A percentile compares a stretch with the other conserved stretches of the same genome.
These are phyloP conservation scores for Rhizopus delemar DNA, from an alignment of 371 early-diverging fungal genomes.

Conservation along the genomic window DNA sequence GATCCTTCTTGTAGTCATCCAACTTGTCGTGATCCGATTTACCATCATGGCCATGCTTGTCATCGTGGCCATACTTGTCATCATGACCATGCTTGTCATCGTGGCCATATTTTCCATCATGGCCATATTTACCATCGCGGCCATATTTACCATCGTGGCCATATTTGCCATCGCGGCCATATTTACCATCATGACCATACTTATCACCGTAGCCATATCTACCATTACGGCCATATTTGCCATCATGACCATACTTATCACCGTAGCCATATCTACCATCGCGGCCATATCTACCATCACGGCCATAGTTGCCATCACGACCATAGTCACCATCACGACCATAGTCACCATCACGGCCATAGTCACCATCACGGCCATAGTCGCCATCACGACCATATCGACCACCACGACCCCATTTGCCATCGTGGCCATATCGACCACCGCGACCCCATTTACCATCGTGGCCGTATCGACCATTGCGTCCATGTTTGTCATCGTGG, in stretches of 20 bases:
- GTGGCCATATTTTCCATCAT: conserved; percentile 14
- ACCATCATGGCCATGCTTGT: conserved; percentile 30
- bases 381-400: neutral
- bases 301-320: conserved; percentile 1
- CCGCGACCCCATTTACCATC: neutral
- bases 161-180: conserved; percentile 12
- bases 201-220: neutral
- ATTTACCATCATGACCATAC: conserved; percentile 6
- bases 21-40: conserved; percentile 28
- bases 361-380: neutral
- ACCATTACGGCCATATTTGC: conserved; percentile 6
- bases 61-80: conserved; percentile 3
- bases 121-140: conserved; percentile 23
- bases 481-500: conserved; percentile 8
- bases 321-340: neutral
- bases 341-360: neutral
- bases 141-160: conserved; percentile 23
- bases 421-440: neutral
- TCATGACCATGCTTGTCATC: conserved; percentile 28
- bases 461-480: neutral
- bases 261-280: conserved; percentile 7
- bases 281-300: neutral
- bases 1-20: conserved; percentile 7
- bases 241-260: neutral
- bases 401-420: neutral